Evolutionary conservation across 1,284 basidiomycete genomes (phyloP), one percentile per base, ranked within the genome.

Genomic region (Austroboletus niveus): DNA sequence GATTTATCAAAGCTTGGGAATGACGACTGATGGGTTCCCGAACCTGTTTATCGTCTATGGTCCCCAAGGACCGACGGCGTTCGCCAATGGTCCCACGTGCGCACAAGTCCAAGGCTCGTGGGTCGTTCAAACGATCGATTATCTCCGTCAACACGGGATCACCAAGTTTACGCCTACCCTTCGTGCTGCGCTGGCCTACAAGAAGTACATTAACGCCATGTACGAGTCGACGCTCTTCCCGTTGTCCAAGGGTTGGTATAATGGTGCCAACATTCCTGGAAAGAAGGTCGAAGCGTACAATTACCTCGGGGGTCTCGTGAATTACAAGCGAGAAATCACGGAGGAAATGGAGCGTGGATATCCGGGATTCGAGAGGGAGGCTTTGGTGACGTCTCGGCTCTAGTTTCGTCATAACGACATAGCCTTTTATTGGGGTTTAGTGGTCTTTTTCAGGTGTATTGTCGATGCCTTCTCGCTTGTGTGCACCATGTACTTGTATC

Each of bases 1-100:
- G 2, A 20, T 5, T 12, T 9, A 2, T 17, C 0, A 15, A 50
- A 41, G 61, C 14, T 40, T 64, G 3, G 54, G 60, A 11, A 46
- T 62, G 57, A 45, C 60, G 8, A 42, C 60, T 4, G 58, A 61
- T 15, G 55, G 64, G 20, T 60, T 64, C 30, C 62, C 50, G 10
- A 60, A 62, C 45, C 29, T 62, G 0, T 64, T 31, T 30, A 51
- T 58, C 12, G 40, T 47, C 30, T 48, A 59, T 3, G 58, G 62
- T 7, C 52, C 62, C 1, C 62, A 62, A 1, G 62, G 46, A 27
- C 60, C 60, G 1, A 52, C 43, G 0, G 45, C 51, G 3, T 34
- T 51, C 22, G 60, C 49, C 45, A 58, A 55, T 10, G 48, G 46
- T 3, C 58, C 54, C 0, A 41, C 50, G 8, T 55, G 54, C 20